Conservation (phyloP, 345 rosid genomes). For the rapeseed (Brassica napus) region Da-Ae NC_063439.1:20840001-20840500, state of each 20-base stretch:
- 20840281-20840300: slow-evolving; percentile 76
- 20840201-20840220: slow-evolving; percentile 46
- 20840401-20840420: neutral
- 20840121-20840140: neutral
- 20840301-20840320: slow-evolving; percentile 82
- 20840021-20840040: neutral
- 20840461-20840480: slow-evolving; percentile 36
- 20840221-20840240: slow-evolving; percentile 65
- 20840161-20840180: slow-evolving; percentile 9
- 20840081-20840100: slow-evolving; percentile 5
- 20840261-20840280: slow-evolving; percentile 56
- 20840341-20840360: slow-evolving; percentile 79
- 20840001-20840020: too few relatives aligned
- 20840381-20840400: slow-evolving; percentile 63
- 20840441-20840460: neutral
- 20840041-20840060: neutral
- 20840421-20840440: neutral
- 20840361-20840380: slow-evolving; percentile 72
- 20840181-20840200: slow-evolving; percentile 7
- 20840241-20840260: slow-evolving; percentile 54
- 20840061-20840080: slow-evolving; percentile 3
- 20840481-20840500: slow-evolving; percentile 72
- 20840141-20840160: neutral
- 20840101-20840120: slow-evolving; percentile 6
- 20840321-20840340: slow-evolving; percentile 85